These are phyloP conservation scores for Rhodotorula sp. DNA, from an alignment of 1,284 basidiomycete genomes.

Conservation along the genomic window DNA sequence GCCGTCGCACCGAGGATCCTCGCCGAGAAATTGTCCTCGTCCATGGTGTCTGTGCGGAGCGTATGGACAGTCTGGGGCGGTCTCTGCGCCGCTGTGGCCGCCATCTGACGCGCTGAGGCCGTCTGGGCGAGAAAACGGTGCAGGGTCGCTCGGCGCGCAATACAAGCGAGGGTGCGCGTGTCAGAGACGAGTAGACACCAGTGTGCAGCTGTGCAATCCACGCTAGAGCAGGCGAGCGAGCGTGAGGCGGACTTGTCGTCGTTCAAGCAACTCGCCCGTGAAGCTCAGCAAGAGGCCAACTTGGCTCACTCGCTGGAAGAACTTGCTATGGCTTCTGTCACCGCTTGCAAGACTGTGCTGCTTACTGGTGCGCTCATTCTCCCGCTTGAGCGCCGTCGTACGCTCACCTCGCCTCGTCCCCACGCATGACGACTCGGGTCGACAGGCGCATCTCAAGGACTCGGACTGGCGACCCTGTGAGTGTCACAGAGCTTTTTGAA, in stretches of 20 bases:
- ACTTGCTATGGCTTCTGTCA: neutral
- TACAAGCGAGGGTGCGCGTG: neutral
- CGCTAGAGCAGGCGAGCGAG: too few species aligned
- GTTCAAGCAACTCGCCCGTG: too few species aligned
- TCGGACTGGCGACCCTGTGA: constrained; percentile 70
- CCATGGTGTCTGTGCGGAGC: constrained; percentile 2
- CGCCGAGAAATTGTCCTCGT: neutral
- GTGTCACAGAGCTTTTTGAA: constrained; percentile 14
- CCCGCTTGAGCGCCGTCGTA: neutral
- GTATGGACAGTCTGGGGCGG: constrained; percentile 6
- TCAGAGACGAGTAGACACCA: neutral
- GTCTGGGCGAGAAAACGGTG: neutral
- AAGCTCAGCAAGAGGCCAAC: too few species aligned
- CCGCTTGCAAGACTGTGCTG: constrained; percentile 15
- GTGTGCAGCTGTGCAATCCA: too few species aligned
- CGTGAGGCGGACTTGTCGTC: too few species aligned
- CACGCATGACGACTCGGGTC: neutral
- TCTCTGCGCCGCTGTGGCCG: constrained; percentile 3
- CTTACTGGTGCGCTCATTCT: constrained; percentile 23
- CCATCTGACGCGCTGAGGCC: neutral
- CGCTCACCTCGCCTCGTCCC: neutral
- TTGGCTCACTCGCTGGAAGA: neutral
- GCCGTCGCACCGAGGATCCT: too few species aligned
- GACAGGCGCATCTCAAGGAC: constrained; percentile 56
- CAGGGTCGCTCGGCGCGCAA: neutral